Conservation (phyloP, 2,329 filamentous ascomycete species). For the Trichocomaceae sp. region DNA sequence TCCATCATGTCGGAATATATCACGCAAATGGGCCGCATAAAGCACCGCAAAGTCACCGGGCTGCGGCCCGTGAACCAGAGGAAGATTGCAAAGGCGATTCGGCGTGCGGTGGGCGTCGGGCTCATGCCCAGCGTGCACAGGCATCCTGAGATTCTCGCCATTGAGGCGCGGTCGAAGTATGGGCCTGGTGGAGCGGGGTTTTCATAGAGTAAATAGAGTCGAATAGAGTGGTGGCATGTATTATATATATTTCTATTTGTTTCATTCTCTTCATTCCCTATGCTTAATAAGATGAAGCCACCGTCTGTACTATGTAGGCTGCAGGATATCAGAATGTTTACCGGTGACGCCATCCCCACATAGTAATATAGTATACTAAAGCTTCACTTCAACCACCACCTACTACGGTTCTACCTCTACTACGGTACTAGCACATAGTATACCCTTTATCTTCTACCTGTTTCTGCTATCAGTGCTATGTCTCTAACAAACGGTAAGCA, state of each 20-base stretch:
- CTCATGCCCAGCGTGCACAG: constrained; percentile 85
- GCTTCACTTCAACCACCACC: too few species aligned
- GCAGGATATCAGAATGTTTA: too few species aligned
- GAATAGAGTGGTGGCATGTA: neutral
- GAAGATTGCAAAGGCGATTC: constrained; percentile 85
- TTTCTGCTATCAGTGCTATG: constrained; percentile 28
- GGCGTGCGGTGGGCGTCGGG: constrained; percentile 80
- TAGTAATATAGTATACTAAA: too few species aligned
- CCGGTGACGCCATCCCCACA: neutral
- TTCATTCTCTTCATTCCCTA: neutral
- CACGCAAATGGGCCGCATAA: constrained; percentile 77
- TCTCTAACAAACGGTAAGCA: constrained; percentile 40
- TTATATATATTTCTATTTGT: neutral
- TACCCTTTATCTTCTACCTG: neutral
- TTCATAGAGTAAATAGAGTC: too few species aligned
- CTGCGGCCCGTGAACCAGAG: constrained; percentile 85
- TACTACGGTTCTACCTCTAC: too few species aligned
- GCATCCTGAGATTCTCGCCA: constrained; percentile 72
- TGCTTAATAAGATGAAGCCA: too few species aligned
- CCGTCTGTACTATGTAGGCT: too few species aligned
- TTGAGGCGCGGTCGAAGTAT: constrained; percentile 23
- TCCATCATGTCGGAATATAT: constrained; percentile 85
- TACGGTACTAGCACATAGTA: too few species aligned
- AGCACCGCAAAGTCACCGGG: constrained; percentile 66
- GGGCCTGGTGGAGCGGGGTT: neutral